Evolutionary conservation across 257 asterid species (phyloP).

Genomic region (Ilex aquifolium): DNA sequence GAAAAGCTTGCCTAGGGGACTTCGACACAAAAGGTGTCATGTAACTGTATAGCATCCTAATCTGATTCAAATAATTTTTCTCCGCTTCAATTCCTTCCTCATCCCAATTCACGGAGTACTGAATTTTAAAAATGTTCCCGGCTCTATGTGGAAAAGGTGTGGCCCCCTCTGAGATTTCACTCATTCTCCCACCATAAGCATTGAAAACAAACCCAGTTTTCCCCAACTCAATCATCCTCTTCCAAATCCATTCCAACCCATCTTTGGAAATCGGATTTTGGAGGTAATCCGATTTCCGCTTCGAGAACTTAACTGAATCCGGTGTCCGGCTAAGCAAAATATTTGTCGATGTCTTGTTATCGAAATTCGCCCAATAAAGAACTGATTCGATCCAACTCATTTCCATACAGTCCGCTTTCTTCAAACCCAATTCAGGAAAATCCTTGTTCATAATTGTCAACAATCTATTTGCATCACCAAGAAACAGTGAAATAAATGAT

Average conservation of each 20-base stretch:
- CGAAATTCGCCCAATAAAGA: constrained; percentile 26
- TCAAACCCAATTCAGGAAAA: constrained; percentile 29
- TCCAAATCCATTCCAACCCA: constrained; percentile 19
- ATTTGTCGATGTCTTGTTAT: constrained; percentile 8
- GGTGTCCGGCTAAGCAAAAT: constrained; percentile 15
- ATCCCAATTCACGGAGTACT: constrained; percentile 26
- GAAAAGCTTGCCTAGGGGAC: constrained; percentile 36
- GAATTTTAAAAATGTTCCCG: constrained; percentile 35
- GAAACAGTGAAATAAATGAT: constrained; percentile 21
- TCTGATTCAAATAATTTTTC: not conserved
- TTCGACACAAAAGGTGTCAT: constrained; percentile 37
- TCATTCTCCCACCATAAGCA: constrained; percentile 39
- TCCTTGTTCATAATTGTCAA: constrained; percentile 1
- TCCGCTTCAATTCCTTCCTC: constrained; percentile 14
- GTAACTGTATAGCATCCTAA: constrained; percentile 13
- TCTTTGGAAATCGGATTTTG: constrained; percentile 16
- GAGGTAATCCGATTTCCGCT: constrained; percentile 35
- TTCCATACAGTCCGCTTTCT: constrained; percentile 22
- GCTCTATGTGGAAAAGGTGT: constrained; percentile 41
- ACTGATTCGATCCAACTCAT: constrained; percentile 34
- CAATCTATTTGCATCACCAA: constrained; percentile 20
- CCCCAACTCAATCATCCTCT: constrained; percentile 10
- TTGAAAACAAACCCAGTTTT: constrained; percentile 26
- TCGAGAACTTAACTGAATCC: constrained; percentile 6
- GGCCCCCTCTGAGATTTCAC: constrained; percentile 6